Conservation (phyloP, 768 basidiomycete genomes). For the Mycena kentingensis region DNA sequence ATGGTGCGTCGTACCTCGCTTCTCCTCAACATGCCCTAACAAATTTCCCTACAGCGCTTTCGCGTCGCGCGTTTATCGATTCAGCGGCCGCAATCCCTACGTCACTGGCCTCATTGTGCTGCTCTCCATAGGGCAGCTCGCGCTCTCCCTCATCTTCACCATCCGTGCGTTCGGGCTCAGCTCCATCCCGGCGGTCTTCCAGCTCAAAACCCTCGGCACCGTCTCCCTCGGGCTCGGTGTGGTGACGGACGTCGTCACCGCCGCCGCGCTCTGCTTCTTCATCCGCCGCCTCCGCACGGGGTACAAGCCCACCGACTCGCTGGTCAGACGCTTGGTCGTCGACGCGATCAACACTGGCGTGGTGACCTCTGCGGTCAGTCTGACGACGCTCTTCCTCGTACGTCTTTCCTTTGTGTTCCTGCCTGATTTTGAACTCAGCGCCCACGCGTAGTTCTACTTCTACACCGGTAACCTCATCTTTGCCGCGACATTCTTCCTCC, state of each 20-base stretch:
- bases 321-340: conserved; percentile 56
- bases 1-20: too few relatives aligned
- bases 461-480: conserved; percentile 60
- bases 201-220: conserved; percentile 52
- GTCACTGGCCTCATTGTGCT: conserved; percentile 56
- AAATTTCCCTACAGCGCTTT: too few relatives aligned
- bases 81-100: conserved; percentile 57
- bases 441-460: conserved; percentile 51
- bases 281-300: conserved; percentile 58
- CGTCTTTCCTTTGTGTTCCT: conserved; percentile 22
- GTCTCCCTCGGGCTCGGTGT: conserved; percentile 55
- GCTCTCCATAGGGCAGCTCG: conserved; percentile 52
- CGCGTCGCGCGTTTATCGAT: conserved; percentile 64
- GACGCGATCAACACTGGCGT: conserved; percentile 71
- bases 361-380: conserved; percentile 53
- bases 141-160: conserved; percentile 39
- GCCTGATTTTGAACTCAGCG: not conserved
- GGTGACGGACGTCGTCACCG: conserved; percentile 59
- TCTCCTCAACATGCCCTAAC: too few relatives aligned
- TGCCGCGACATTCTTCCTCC: conserved; percentile 59
- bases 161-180: conserved; percentile 42
- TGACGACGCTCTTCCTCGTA: conserved; percentile 58
- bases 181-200: conserved; percentile 42
- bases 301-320: conserved; percentile 50
- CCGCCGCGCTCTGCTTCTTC: conserved; percentile 59